Evolutionary conservation across 352 stramenopile genomes (phyloP).

Genomic region (Phytophthora meadii): DNA sequence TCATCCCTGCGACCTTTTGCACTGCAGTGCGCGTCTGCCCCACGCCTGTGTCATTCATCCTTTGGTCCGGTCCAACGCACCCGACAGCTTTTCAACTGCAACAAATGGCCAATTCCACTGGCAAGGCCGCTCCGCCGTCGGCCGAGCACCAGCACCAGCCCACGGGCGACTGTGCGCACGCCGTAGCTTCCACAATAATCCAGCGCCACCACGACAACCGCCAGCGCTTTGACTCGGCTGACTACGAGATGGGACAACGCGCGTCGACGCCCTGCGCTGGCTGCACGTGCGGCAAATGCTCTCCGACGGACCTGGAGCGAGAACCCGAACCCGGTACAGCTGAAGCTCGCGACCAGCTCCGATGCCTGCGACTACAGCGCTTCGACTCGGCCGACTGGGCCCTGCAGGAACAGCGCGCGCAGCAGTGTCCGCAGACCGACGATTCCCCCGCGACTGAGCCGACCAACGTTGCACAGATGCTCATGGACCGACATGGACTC

Average conservation of each 20-base stretch:
- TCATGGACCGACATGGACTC: slow-evolving; percentile 68
- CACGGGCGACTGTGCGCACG: slow-evolving; percentile 22
- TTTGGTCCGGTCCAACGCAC: slow-evolving; percentile 21
- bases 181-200: slow-evolving; percentile 55
- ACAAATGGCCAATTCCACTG: slow-evolving; percentile 26
- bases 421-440: slow-evolving; percentile 13
- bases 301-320: slow-evolving; percentile 37
- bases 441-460: slow-evolving; percentile 6
- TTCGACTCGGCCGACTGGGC: slow-evolving; percentile 83
- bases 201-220: slow-evolving; percentile 58
- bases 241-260: slow-evolving; percentile 60
- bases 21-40: slow-evolving; percentile 3
- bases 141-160: slow-evolving; percentile 26
- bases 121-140: slow-evolving; percentile 12
- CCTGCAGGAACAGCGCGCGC: slow-evolving; percentile 42
- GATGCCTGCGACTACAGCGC: slow-evolving; percentile 63
- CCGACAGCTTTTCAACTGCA: background rate
- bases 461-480: slow-evolving; percentile 53
- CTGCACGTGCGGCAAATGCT: slow-evolving; percentile 34
- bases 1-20: slow-evolving; percentile 26
- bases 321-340: slow-evolving; percentile 46
- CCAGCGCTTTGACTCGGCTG: slow-evolving; percentile 80
- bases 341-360: slow-evolving; percentile 49
- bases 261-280: slow-evolving; percentile 29
- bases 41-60: slow-evolving; percentile 21